Evolutionary conservation across 495 filamentous ascomycete genomes (phyloP).

Genomic region (Cercophora scortea): DNA sequence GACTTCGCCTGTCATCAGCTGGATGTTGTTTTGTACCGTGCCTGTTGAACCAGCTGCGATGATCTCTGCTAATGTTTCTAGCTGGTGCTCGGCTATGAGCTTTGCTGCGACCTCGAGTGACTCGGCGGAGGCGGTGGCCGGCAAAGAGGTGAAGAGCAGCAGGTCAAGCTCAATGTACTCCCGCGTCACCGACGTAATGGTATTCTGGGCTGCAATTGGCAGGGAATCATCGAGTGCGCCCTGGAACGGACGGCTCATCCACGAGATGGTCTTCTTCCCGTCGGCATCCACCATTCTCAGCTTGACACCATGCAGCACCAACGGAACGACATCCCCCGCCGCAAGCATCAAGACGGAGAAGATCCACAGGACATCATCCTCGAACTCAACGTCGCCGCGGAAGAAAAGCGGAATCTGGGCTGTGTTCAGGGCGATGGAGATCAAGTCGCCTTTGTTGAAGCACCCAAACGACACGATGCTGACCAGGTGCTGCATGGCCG

Average conservation of each 20-base stretch:
- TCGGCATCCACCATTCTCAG: not conserved
- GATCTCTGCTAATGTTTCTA: not conserved
- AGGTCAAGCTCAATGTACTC: constrained; percentile 17
- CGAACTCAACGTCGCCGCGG: not conserved
- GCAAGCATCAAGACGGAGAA: constrained; percentile 12
- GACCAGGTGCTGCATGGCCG: constrained; percentile 14
- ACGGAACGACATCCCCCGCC: constrained; percentile 7
- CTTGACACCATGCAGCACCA: constrained; percentile 2
- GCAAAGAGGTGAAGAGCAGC: constrained; percentile 4
- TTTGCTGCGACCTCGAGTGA: not conserved
- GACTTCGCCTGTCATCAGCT: not conserved
- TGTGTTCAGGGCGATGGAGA: constrained; percentile 20
- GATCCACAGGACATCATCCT: constrained; percentile 13
- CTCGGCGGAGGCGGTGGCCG: not conserved
- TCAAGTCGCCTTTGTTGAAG: constrained; percentile 12
- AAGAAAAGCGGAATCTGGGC: constrained; percentile 12
- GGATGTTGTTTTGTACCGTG: not conserved
- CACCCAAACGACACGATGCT: constrained; percentile 11
- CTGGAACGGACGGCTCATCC: constrained; percentile 4
- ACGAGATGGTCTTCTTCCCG: constrained; percentile 3
- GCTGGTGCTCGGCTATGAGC: constrained; percentile 2
- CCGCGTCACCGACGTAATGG: constrained; percentile 6
- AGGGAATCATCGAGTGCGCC: not conserved
- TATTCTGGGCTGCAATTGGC: not conserved
- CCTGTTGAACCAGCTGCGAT: not conserved